These are phyloP conservation scores for Marchantia paleacea DNA, from an alignment of 225 moss, liverwort and hornwort species.

Conservation along the genomic window DNA sequence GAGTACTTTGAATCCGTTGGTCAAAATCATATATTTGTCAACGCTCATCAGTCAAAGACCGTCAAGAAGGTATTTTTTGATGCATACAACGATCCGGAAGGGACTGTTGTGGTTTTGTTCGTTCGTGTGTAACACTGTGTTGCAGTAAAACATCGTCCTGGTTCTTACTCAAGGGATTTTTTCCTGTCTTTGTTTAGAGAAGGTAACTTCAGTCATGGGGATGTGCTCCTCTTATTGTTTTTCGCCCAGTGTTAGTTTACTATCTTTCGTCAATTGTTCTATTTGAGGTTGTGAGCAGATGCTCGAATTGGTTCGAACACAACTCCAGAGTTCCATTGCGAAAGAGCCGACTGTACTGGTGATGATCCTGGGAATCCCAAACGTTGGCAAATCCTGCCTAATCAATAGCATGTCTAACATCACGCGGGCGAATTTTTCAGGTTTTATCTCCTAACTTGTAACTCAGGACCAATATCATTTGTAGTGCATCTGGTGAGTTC, in stretches of 20 bases:
- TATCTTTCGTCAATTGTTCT: neutral
- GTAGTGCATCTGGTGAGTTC: neutral
- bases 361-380: conserved; percentile 94
- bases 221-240: neutral
- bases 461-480: too few relatives aligned
- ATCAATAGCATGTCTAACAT: conserved; percentile 75
- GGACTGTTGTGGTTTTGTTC: neutral
- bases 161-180: neutral
- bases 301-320: conserved; percentile 66
- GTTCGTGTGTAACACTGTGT: too few relatives aligned
- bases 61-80: conserved; percentile 45
- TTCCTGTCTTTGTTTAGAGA: neutral
- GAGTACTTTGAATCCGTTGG: conserved; percentile 64
- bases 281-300: conserved; percentile 47
- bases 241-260: neutral
- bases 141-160: too few relatives aligned
- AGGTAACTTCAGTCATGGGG: neutral
- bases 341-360: conserved; percentile 88
- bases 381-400: conserved; percentile 97
- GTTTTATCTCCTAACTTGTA: conserved; percentile 28
- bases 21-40: conserved; percentile 74
- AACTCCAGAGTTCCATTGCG: conserved; percentile 58
- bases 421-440: conserved; percentile 53
- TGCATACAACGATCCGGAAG: neutral
- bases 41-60: conserved; percentile 69